Conservation (phyloP, 108 stramenopile genomes). For the Fistulifera solaris region DNA sequence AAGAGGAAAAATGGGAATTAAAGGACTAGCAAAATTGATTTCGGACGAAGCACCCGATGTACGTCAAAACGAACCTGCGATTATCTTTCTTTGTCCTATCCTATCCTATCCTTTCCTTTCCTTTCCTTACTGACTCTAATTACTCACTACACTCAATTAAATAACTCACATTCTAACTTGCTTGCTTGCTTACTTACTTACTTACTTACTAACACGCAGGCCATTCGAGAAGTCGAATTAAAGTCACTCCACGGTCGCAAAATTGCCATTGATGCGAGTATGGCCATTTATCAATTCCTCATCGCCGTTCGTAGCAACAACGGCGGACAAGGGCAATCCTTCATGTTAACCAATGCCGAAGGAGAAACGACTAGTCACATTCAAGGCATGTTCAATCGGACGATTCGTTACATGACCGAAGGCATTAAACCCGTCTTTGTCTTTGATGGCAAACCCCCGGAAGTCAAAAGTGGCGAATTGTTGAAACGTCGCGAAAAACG, state of each 20-base stretch:
- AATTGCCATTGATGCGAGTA: conserved; percentile 97
- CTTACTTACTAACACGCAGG: conserved; percentile 17
- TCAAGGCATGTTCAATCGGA: conserved; percentile 99
- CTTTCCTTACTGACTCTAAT: not conserved
- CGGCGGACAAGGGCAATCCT: conserved; percentile 50
- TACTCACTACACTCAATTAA: not conserved
- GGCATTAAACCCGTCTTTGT: conserved; percentile 95
- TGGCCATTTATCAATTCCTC: conserved; percentile 98
- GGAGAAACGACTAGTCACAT: conserved; percentile 95
- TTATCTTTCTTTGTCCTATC: not conserved
- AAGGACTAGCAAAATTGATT: conserved; percentile 91
- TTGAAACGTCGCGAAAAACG: conserved; percentile 89
- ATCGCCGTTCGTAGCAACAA: conserved; percentile 78
- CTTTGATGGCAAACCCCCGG: conserved; percentile 97
- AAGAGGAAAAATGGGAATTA: conserved; percentile 86
- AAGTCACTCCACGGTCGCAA: conserved; percentile 90
- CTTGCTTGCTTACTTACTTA: not conserved
- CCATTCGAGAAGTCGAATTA: conserved; percentile 86
- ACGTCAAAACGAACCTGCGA: conserved; percentile 11
- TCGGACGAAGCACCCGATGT: conserved; percentile 93
- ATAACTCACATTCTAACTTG: not conserved
- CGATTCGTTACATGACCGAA: conserved; percentile 89
- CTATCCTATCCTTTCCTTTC: not conserved
- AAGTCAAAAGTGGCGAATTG: conserved; percentile 90
- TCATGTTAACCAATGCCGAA: conserved; percentile 84